These are phyloP conservation scores for Aeschynomene evenia DNA, from an alignment of 306 rosid genomes.

Conservation along the genomic window DNA sequence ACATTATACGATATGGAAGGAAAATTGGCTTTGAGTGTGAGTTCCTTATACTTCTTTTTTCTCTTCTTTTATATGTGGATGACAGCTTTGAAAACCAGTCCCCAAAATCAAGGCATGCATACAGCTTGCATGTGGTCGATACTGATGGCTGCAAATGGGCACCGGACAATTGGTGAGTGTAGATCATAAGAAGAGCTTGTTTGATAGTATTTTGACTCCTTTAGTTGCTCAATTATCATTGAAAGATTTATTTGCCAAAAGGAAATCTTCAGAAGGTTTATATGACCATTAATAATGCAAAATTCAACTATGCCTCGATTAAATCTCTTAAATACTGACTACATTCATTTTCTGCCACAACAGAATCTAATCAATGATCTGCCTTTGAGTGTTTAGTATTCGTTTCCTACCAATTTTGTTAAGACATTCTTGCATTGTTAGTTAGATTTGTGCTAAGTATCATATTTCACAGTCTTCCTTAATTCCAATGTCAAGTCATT, in stretches of 20 bases:
- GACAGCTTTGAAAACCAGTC: constrained; percentile 90
- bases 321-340: neutral
- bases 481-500: neutral
- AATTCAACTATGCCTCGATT: neutral
- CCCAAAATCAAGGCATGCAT: constrained; percentile 88
- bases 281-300: neutral
- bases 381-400: neutral
- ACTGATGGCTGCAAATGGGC: constrained; percentile 94
- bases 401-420: neutral
- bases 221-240: neutral
- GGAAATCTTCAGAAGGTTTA: neutral
- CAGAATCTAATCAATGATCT: neutral
- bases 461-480: neutral
- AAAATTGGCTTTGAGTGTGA: neutral
- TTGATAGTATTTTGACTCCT: neutral
- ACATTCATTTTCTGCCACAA: neutral
- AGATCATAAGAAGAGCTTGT: neutral
- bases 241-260: constrained; percentile 13
- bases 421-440: neutral
- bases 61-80: constrained; percentile 24
- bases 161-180: constrained; percentile 77
- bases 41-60: constrained; percentile 12
- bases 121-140: constrained; percentile 86
- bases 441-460: neutral
- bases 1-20: neutral